A percentile compares a stretch with the other conserved stretches of the same genome.
phyloP scores from a whole-genome alignment of 805 yeast genomes.

The Metschnikowia colocasiae region DNA sequence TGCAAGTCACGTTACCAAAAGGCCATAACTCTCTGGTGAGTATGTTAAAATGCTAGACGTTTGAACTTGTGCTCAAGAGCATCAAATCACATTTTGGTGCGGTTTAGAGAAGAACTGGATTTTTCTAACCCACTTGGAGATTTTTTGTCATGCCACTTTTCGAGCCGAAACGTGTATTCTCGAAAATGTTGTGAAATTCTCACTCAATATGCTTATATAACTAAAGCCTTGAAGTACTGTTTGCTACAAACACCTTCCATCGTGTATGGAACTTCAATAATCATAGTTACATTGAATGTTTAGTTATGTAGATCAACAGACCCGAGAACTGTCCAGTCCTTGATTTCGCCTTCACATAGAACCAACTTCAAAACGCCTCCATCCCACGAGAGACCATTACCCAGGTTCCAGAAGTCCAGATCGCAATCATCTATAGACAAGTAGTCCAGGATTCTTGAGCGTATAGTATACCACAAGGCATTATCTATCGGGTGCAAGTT shows the following conservation, averaged over 20 bases:
- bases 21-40: neutral
- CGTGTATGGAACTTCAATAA: no score
- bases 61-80: neutral
- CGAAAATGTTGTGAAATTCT: neutral
- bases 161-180: neutral
- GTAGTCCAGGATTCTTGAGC: constrained; percentile 62
- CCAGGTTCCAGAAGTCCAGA: constrained; percentile 28
- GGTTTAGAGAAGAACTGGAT: neutral
- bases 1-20: constrained; percentile 1
- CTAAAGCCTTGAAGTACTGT: no score
- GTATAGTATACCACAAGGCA: constrained; percentile 60
- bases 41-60: neutral
- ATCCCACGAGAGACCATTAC: constrained; percentile 53
- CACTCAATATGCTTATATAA: no score
- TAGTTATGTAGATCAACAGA: constrained; percentile 38
- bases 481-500: constrained; percentile 61
- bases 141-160: neutral
- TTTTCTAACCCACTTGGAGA: neutral
- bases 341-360: constrained; percentile 66
- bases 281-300: neutral
- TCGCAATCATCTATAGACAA: constrained; percentile 48
- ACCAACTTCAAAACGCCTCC: constrained; percentile 67
- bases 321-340: constrained; percentile 66
- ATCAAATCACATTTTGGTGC: neutral
- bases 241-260: no score